A percentile compares a stretch with the other conserved stretches of the same genome.
These are phyloP conservation scores for Exophiala oligosperma DNA, from an alignment of 2,329 filamentous ascomycete genomes.

Conservation along the genomic window DNA sequence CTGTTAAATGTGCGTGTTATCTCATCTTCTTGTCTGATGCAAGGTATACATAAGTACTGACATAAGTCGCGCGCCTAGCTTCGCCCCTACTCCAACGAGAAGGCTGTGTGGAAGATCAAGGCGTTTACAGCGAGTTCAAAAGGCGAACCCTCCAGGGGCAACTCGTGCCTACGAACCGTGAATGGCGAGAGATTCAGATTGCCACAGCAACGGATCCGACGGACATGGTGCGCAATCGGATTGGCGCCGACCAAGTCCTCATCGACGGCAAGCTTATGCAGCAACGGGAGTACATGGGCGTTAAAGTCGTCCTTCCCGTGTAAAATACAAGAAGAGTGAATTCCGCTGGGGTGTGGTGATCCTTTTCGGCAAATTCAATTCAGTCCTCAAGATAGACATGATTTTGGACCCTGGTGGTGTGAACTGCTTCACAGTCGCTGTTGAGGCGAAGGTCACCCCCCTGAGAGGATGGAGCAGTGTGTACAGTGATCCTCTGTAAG, in stretches of 20 bases:
- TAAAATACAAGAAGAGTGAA: constrained; percentile 18
- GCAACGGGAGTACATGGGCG: constrained; percentile 49
- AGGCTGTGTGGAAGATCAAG: constrained; percentile 47
- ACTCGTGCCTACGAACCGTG: constrained; percentile 46
- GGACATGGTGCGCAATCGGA: constrained; percentile 41
- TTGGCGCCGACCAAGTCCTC: constrained; percentile 45
- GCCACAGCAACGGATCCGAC: constrained; percentile 46
- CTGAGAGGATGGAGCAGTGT: no score
- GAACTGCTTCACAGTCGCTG: no score
- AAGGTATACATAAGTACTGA: no score
- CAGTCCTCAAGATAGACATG: no score
- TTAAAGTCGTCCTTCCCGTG: constrained; percentile 48
- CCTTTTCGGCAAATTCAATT: no score
- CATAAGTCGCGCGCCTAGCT: constrained; percentile 18
- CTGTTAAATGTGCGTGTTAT: constrained; percentile 32
- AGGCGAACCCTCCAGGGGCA: constrained; percentile 41
- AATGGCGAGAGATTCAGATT: constrained; percentile 55
- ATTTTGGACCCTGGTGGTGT: no score
- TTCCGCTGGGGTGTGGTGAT: no score
- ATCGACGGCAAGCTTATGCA: constrained; percentile 49
- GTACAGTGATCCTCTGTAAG: no score
- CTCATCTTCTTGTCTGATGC: no score
- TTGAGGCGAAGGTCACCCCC: no score
- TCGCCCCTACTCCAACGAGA: constrained; percentile 44
- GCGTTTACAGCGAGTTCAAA: constrained; percentile 50